These are phyloP conservation scores for Dissophora ornata DNA, from an alignment of 192 early-diverging fungal genomes.

Conservation along the genomic window DNA sequence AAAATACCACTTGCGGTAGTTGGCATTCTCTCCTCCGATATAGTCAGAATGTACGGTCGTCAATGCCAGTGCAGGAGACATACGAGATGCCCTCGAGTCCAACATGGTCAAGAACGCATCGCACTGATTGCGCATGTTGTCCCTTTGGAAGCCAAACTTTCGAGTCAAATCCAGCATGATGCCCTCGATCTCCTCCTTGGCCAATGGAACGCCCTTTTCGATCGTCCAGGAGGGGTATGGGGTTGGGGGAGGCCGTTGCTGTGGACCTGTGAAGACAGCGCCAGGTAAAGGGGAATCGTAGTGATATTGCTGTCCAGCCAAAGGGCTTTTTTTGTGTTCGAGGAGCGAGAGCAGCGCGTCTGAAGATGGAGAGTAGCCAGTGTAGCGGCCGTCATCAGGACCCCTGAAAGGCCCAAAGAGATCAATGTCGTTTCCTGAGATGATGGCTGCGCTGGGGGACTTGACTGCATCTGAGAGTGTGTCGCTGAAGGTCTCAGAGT, in stretches of 20 bases:
- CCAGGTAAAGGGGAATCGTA: constrained; percentile 4
- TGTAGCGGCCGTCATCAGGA: constrained; percentile 75
- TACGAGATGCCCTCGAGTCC: constrained; percentile 80
- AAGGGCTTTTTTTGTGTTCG: constrained; percentile 63
- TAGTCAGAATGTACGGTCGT: constrained; percentile 82
- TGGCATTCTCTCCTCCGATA: constrained; percentile 82
- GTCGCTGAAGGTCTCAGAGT: constrained; percentile 39
- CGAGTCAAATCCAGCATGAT: constrained; percentile 73
- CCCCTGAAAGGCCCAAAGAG: constrained; percentile 58
- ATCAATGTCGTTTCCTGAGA: constrained; percentile 31
- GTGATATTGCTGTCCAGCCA: constrained; percentile 35
- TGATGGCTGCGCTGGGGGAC: constrained; percentile 1
- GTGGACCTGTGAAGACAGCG: too few relatives aligned
- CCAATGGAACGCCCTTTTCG: constrained; percentile 71
- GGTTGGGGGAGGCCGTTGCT: constrained; percentile 18
- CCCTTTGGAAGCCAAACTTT: constrained; percentile 83
- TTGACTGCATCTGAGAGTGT: constrained; percentile 2
- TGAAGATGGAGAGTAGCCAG: constrained; percentile 73
- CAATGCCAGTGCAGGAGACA: constrained; percentile 76
- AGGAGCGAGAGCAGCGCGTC: constrained; percentile 75
- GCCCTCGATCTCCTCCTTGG: constrained; percentile 73
- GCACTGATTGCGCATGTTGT: constrained; percentile 81
- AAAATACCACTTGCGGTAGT: constrained; percentile 89
- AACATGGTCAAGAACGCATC: constrained; percentile 84
- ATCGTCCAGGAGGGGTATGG: constrained; percentile 66